Base-by-base conservation (phyloP, 768 basidiomycete species). In the Pulveroboletus sp. region DNA sequence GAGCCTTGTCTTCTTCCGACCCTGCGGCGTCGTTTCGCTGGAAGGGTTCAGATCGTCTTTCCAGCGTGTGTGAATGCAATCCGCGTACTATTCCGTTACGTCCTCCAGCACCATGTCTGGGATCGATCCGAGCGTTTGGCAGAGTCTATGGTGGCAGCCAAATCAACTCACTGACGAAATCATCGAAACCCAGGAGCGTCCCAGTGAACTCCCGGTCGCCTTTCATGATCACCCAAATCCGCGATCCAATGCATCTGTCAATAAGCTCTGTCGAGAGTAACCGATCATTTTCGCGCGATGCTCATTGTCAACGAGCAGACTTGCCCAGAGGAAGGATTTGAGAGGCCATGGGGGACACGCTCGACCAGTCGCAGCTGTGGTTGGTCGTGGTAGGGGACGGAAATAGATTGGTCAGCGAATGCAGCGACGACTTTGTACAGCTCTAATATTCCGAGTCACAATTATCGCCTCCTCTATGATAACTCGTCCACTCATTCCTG, bases 151-250 rank as follows among this genome's bases (percentile, higher is more conserved):
- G 24, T 27, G 8, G 15, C 26, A 39, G 39, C 17, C 14, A 42
- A 43, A 43, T 15, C 15, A 8, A 94, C 95, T 80, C 68, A 97
- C 95, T 99, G 69, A 99, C 95, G 69, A 95, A 99, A 71, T 99
- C 95, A 67, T 99, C 95, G 61, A 99, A 99, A 2, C 95, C 95
- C 31, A 95, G 77, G 37, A 99, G 76, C 3, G 84, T 96, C 10
- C 95, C 95, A 21, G 89, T 90, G 71, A 97, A 99, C 73, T 99
- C 95, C 40, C 93, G 86, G 54, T 99, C 93, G 59, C 79, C 85
- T 74, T 97, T 98, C 92, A 96, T 97, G 67, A 98, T 83, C 61
- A 98, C 95, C 91, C 93, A 96, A 64, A 98, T 94, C 43, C 83
- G 82, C 31, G 93, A 95, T 49, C 95, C 95, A 66, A 97, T 98